Base-by-base conservation (phyloP, 2,329 filamentous ascomycete species). In the Colletotrichum chrysophilum region DNA sequence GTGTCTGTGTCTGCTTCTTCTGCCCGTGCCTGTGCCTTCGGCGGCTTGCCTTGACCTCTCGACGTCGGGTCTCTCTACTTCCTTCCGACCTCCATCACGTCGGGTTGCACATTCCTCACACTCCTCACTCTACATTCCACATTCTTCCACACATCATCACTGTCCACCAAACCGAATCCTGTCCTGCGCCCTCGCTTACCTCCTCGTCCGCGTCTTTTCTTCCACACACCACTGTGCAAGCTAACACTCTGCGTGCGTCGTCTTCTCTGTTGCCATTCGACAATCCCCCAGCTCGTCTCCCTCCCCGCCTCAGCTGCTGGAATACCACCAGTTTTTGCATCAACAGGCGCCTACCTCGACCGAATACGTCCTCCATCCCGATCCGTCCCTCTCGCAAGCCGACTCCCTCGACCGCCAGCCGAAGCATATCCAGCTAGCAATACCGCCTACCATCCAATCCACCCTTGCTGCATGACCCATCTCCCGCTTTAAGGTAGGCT, bases 391-490 rank as follows among this genome's bases (percentile, higher is more conserved):
- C 73, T 55, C n/a, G 26, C 55, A 56, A 36, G 62, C 38, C 62
- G 26, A 24, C 30, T 64, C 30, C 24, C 66, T 34, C 55, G 61
- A 58, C 26, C 69, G 48, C 28, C 56, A 66, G 43, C 43, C 43
- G 43, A 52, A 52, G 21, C 48, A 30, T 14, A 32, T 48, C 48
- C 73, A 73, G 64, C 69, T 73, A 72, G 58, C 34, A 65, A 58
- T 30, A 64, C 43, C 56, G 26, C 70, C 32, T 13, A 67, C 28
- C 66, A 66, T 16, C 21, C 34, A 67, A 62, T 16, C 32, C 21
- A 67, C 61, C 69, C 64, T 69, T 76, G 70, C 74, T 69, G 70
- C 70, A 67, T 66, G 38, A 43, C n/a, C 73, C 32, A 13, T 72
- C 56, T 73, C 70, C 65, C 65, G 74, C 64, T 43, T 68, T 38